Base-by-base conservation (phyloP, 257 asterid species). In the Osmanthus fragrans region DNA sequence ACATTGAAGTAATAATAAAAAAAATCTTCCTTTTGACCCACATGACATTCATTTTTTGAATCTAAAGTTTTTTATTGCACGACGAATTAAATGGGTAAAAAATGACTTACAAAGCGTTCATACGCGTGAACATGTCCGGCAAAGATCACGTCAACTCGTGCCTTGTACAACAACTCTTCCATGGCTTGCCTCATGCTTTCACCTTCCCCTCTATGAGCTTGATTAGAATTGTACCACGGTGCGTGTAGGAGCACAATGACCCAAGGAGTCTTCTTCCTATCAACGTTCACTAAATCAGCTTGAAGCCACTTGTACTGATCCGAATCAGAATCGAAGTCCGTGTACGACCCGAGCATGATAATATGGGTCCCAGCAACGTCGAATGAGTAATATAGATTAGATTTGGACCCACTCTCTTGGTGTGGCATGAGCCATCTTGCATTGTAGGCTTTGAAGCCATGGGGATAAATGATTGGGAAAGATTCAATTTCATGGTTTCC, bases 61-160 rank as follows among this genome's bases (percentile, higher is more conserved):
- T 40, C 15, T 40, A 3, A 40, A 40, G 47, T 40, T 40, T 40
- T 40, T 40, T 40, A 10, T 40, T 3, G 5, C n/a, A 3, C 8
- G 6, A 23, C 0, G 23, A 60, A 58, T 0, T 60, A 25, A 71
- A 10, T 23, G 5, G 23, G 75, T 7, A 27, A 70, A 70, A 49
- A 68, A 51, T 33, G 7, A 88, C 98, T 90, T 75, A 93, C 98
- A 42, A 93, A 93, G 77, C 98, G 89, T 69, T 93, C 97, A 6
- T 93, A 93, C 0, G 98, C 91, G 77, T 93, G 98, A 78, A 93
- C 98, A 78, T 93, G 97, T 5, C 98, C 98, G 0, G 97, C 80
- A 45, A 93, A 91, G 30, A 91, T 86, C 25, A 82, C 77, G 42
- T 93, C 98, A 1, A 90, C 98, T 3, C 88, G 76, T 0, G 89